These are phyloP conservation scores for Aspergillus kassunensis DNA, from an alignment of 495 filamentous ascomycete species.

Conservation along the genomic window DNA sequence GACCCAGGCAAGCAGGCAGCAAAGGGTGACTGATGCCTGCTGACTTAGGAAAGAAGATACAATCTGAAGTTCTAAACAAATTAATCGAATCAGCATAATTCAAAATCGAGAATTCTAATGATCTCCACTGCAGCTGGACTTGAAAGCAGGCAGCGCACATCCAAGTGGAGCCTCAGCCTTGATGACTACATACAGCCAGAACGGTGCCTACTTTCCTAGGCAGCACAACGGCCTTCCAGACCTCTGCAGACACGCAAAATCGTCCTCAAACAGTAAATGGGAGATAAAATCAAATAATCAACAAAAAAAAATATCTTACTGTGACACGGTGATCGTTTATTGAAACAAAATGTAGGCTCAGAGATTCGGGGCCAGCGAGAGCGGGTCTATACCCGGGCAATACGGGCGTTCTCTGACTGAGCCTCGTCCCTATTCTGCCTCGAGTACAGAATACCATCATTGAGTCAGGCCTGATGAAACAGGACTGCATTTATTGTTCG, in stretches of 20 bases:
- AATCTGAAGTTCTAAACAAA: no score
- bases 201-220: not conserved
- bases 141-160: not conserved
- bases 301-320: not conserved
- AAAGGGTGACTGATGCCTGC: slow-evolving; percentile 3
- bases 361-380: not conserved
- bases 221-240: not conserved
- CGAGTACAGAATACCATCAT: no score
- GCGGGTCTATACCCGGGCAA: no score
- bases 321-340: not conserved
- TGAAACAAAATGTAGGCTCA: not conserved
- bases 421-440: not conserved
- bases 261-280: not conserved
- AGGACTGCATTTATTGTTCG: not conserved
- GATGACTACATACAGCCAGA: not conserved
- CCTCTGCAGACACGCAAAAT: not conserved
- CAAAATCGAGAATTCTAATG: no score
- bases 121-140: not conserved
- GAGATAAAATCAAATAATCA: not conserved
- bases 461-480: not conserved
- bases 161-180: not conserved
- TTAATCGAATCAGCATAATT: no score
- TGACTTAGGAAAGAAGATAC: not conserved
- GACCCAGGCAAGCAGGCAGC: slow-evolving; percentile 1
- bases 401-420: not conserved